Evolutionary conservation across 2,329 filamentous ascomycete genomes (phyloP).

Genomic region (Decorospora gaudefroyi): DNA sequence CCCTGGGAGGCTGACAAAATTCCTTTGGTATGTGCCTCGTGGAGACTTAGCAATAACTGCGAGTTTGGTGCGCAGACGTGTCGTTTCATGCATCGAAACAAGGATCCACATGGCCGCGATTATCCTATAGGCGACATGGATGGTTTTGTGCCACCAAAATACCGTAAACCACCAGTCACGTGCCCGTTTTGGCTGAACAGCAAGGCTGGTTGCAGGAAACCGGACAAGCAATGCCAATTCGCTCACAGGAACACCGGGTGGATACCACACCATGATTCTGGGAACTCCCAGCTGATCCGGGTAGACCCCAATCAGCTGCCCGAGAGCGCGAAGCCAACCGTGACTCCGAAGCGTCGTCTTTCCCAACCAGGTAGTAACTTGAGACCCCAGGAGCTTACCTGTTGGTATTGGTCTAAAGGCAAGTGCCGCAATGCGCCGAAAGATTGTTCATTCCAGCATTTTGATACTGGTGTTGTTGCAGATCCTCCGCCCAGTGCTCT

Average conservation of each 20-base stretch:
- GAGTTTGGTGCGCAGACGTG: constrained; percentile 23
- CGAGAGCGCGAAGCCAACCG: background rate
- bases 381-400: constrained; percentile 19
- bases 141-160: constrained; percentile 34
- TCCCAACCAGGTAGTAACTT: constrained; percentile 1
- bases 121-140: constrained; percentile 21
- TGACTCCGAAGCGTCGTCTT: background rate
- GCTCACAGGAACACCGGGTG: constrained; percentile 42
- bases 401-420: constrained; percentile 25
- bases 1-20: constrained; percentile 35
- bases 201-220: constrained; percentile 21
- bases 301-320: constrained; percentile 18
- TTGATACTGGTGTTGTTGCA: constrained; percentile 22
- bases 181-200: constrained; percentile 34
- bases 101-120: constrained; percentile 22
- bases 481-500: constrained; percentile 4
- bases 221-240: constrained; percentile 30
- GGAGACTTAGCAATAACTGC: constrained; percentile 33
- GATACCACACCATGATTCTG: background rate
- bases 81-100: constrained; percentile 35
- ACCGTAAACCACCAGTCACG: constrained; percentile 33
- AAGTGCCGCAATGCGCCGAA: constrained; percentile 12
- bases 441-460: constrained; percentile 20
- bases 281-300: background rate
- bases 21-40: constrained; percentile 37